Conservation (phyloP, 805 yeast species). For the Kluyveromyces aestuarii region DNA sequence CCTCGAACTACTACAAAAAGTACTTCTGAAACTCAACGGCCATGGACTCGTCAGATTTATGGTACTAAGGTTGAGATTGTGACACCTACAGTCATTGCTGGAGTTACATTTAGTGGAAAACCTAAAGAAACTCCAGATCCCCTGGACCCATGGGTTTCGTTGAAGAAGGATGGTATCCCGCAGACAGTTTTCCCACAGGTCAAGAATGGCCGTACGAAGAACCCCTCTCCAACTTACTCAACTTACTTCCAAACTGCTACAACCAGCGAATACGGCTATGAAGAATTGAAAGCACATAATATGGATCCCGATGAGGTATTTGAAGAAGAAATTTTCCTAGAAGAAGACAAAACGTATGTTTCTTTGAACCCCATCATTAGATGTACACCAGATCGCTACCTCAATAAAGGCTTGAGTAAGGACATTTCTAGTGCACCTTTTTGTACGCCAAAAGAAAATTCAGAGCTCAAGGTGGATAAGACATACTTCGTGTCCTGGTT, state of each 20-base stretch:
- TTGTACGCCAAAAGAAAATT: conserved; percentile 67
- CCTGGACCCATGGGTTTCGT: conserved; percentile 71
- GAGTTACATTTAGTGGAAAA: conserved; percentile 42
- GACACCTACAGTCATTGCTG: conserved; percentile 57
- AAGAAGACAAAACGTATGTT: conserved; percentile 69
- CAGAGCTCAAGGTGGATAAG: conserved; percentile 45
- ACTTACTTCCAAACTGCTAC: conserved; percentile 70
- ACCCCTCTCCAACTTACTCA: conserved; percentile 61
- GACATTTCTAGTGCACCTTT: conserved; percentile 61
- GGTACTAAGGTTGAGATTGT: conserved; percentile 48
- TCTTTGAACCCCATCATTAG: conserved; percentile 69
- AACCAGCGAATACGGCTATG: conserved; percentile 46
- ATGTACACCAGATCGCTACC: conserved; percentile 74
- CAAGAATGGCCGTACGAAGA: conserved; percentile 61
- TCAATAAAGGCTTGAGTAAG: conserved; percentile 53
- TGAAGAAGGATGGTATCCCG: conserved; percentile 70
- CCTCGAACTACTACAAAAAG: conserved; percentile 29
- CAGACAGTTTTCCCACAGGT: conserved; percentile 68
- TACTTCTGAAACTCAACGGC: conserved; percentile 37
- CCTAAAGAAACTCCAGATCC: conserved; percentile 46
- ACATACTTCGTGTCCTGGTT: conserved; percentile 80
- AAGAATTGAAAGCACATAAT: conserved; percentile 63
- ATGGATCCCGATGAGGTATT: conserved; percentile 52
- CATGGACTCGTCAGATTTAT: conserved; percentile 71
- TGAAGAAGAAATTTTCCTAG: conserved; percentile 45